A percentile compares a stretch with the other conserved stretches of the same genome.
Conservation (phyloP, 371 early-diverging fungal species). For the Mucor lusitanicus region DNA sequence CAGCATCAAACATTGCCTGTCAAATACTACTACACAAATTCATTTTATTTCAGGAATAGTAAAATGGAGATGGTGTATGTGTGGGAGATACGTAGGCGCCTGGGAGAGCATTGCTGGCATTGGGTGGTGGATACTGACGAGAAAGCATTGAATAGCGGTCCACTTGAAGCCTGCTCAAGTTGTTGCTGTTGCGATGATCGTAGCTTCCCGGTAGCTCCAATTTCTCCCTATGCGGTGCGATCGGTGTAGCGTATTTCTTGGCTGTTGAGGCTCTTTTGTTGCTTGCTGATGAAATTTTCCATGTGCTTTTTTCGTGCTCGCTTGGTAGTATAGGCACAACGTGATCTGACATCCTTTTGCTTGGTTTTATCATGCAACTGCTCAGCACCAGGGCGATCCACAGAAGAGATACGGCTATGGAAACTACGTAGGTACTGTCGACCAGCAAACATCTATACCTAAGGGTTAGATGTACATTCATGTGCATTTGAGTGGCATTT, state of each 20-base stretch:
- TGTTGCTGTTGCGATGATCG: not conserved
- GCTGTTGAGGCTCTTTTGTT: not conserved
- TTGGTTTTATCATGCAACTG: not conserved
- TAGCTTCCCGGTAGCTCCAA: constrained; percentile 9
- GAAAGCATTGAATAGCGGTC: not conserved
- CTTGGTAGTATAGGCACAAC: not conserved
- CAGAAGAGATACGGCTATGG: not conserved
- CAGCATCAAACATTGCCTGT: not conserved
- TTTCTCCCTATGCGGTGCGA: constrained; percentile 6
- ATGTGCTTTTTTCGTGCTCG: not conserved
- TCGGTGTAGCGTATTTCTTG: constrained; percentile 8
- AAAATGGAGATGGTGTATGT: not conserved
- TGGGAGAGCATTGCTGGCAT: not conserved
- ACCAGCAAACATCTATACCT: constrained; percentile 11
- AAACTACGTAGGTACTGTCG: constrained; percentile 3
- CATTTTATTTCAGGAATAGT: not conserved
- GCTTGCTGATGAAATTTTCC: no score
- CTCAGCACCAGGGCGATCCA: constrained; percentile 8
- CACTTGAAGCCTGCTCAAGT: not conserved
- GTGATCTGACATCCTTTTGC: not conserved
- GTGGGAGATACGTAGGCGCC: not conserved
- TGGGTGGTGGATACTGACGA: not conserved
- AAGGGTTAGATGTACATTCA: not conserved
- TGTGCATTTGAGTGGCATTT: no score
- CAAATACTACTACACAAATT: not conserved